Base-by-base conservation (phyloP, 1,139 yeast genomes). In the Geotrichum restrictum region DNA sequence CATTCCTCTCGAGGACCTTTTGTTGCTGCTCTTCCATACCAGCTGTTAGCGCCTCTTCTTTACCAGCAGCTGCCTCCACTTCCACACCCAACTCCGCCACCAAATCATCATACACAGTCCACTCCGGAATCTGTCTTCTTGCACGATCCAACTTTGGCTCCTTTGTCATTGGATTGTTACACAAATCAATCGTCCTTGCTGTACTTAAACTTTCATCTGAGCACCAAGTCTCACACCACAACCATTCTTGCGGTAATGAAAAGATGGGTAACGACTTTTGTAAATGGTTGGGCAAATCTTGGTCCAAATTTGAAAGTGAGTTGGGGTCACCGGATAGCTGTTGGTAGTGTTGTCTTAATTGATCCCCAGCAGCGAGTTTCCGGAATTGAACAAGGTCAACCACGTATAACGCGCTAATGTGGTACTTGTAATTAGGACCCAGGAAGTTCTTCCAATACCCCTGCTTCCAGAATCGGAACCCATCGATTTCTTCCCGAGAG, bases 201-300 rank as follows among this genome's bases (percentile, higher is more conserved):
- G 70, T 70, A 47, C 64, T 64, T 54, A 84, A 69, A 29, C 79
- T 72, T 48, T 77, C 83, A 59, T 81, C 86, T n/a, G 82, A 74
- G 65, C 96, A 87, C 96, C 96, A 88, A 0, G 96, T 87, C 63
- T 88, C 96, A 69, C 95, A 88, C 96, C 96, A 88, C 38, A 87
- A 71, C 94, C 95, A 88, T 45, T 85, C 88, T 61, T 84, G 85
- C 1, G 89, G 87, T 42, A 88, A 72, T 21, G 94, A 83, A 63
- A 74, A 78, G 24, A 88, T 88, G 44, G 84, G 85, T 19, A 88
- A 68, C 40, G 69, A 69, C 33, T 75, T 64, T 67, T 93, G 98
- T 61, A 91, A 63, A 64, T 88, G 88, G 66, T 93, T 93, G 11
- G 96, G 91, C 59, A 93, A 76, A 66, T 93, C 98, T 66, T 91